Evolutionary conservation across 768 basidiomycete genomes (phyloP).

Genomic region (Scleroderma bovista): DNA sequence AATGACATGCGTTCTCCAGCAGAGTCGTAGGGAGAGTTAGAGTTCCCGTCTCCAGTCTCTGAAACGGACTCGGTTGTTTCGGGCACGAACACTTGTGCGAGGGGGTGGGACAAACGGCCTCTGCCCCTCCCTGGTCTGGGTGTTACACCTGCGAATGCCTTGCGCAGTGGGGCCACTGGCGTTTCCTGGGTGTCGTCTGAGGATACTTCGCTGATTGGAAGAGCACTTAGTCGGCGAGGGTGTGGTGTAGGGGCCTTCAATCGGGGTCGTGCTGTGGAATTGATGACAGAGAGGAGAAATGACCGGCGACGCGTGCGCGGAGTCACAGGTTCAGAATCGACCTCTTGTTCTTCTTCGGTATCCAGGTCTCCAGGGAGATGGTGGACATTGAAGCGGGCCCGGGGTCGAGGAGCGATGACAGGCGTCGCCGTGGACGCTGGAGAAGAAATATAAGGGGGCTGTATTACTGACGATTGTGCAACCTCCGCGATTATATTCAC

Average conservation of each 20-base stretch:
- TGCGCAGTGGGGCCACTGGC: slow-evolving; percentile 35
- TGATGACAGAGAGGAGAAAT: slow-evolving; percentile 79
- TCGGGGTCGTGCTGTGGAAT: slow-evolving; percentile 73
- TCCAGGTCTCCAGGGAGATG: slow-evolving; percentile 38
- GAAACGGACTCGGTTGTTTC: slow-evolving; percentile 32
- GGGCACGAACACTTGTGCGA: slow-evolving; percentile 47
- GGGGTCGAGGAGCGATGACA: slow-evolving; percentile 52
- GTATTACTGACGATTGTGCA: slow-evolving; percentile 30
- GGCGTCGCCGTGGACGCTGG: slow-evolving; percentile 54
- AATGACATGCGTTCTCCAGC: slow-evolving; percentile 58
- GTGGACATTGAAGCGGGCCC: slow-evolving; percentile 57
- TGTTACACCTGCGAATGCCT: slow-evolving; percentile 60
- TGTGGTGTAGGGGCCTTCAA: slow-evolving; percentile 44
- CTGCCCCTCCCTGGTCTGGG: slow-evolving; percentile 48
- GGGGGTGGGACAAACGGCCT: slow-evolving; percentile 55
- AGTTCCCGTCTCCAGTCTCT: slow-evolving; percentile 20
- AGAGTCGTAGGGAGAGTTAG: slow-evolving; percentile 41
- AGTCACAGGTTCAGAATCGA: slow-evolving; percentile 49
- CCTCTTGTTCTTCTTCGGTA: slow-evolving; percentile 25
- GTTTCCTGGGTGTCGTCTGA: slow-evolving; percentile 28
- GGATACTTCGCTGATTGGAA: slow-evolving; percentile 44
- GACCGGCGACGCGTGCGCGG: slow-evolving; percentile 71
- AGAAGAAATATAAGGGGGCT: slow-evolving; percentile 46
- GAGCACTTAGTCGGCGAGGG: slow-evolving; percentile 52
- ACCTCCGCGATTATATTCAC: slow-evolving; percentile 22